Evolutionary conservation across 1,139 yeast genomes (phyloP).

Genomic region (Diutina scorzettiae): DNA sequence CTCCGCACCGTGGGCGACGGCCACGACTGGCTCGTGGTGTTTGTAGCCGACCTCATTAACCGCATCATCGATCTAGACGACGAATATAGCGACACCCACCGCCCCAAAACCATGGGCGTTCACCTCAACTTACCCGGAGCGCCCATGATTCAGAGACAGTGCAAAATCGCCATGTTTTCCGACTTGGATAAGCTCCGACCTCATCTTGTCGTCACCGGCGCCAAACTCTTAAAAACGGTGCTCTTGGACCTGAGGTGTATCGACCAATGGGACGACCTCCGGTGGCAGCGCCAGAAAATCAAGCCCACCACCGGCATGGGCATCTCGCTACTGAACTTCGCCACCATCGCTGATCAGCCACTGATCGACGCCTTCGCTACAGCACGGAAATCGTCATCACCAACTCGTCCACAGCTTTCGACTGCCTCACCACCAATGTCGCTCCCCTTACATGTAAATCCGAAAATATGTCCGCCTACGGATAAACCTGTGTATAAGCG

Average conservation of each 20-base stretch:
- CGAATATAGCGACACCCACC: conserved; percentile 22
- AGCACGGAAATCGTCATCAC: background rate
- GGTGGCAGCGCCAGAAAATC: background rate
- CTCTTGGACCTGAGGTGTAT: background rate
- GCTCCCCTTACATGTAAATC: too few relatives aligned
- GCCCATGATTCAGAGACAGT: background rate
- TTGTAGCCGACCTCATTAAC: conserved; percentile 65
- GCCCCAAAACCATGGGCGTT: background rate
- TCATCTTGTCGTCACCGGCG: background rate
- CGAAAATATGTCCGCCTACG: too few relatives aligned
- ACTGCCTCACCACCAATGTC: background rate
- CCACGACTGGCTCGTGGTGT: conserved; percentile 70
- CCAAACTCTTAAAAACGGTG: background rate
- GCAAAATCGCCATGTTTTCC: background rate
- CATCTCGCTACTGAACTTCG: background rate
- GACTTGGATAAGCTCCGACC: background rate
- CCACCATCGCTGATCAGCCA: background rate
- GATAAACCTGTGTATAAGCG: background rate
- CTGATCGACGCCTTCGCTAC: background rate
- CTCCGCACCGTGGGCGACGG: conserved; percentile 48
- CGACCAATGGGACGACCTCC: background rate
- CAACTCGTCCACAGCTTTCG: background rate
- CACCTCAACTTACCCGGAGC: background rate
- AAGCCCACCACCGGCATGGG: background rate
- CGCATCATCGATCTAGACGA: conserved; percentile 68